Evolutionary conservation across 176 grass and related monocot species (phyloP).

Genomic region (Poa pratensis): DNA sequence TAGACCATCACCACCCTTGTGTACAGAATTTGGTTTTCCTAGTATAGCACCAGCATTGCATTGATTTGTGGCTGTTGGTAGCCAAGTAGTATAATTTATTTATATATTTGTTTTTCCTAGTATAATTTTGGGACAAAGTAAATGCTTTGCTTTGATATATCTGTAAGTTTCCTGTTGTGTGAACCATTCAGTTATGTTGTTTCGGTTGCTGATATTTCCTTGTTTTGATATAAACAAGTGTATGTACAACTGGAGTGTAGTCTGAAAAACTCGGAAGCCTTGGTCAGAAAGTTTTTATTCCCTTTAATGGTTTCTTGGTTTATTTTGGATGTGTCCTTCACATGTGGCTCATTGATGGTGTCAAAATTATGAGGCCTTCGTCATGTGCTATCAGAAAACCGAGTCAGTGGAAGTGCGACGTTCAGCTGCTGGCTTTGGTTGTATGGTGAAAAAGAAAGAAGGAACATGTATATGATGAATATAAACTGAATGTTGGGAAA

Average conservation of each 20-base stretch:
- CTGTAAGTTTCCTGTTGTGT: not conserved
- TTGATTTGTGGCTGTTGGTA: constrained; percentile 29
- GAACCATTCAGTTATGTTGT: not conserved
- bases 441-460: too few relatives aligned
- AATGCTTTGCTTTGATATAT: not conserved
- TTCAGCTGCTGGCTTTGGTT: too few relatives aligned
- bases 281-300: not conserved
- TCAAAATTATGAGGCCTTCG: too few relatives aligned
- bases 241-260: too few relatives aligned
- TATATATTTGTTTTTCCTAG: not conserved
- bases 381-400: too few relatives aligned
- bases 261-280: not conserved
- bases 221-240: not conserved
- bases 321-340: too few relatives aligned
- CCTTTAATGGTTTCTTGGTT: too few relatives aligned
- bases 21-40: constrained; percentile 25
- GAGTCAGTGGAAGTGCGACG: too few relatives aligned
- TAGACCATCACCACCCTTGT: constrained; percentile 22
- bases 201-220: not conserved
- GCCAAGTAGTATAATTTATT: not conserved
- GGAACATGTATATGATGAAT: too few relatives aligned
- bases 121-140: constrained; percentile 11
- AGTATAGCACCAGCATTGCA: not conserved
- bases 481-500: too few relatives aligned
- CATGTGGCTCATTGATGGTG: too few relatives aligned